Evolutionary conservation across 768 basidiomycete species (phyloP).

Genomic region (Lactarius quietus): DNA sequence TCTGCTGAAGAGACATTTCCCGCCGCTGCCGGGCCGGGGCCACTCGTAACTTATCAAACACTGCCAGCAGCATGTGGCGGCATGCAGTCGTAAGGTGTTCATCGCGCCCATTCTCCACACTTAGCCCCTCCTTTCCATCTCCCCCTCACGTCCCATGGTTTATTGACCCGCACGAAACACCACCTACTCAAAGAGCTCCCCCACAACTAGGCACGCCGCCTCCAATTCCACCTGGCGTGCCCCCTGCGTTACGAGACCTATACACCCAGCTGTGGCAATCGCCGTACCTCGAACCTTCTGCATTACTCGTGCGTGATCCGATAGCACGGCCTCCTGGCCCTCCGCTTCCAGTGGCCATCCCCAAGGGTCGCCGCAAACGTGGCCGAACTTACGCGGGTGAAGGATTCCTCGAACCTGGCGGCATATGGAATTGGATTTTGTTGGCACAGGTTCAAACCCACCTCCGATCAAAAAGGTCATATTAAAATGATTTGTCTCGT

Average conservation of each 20-base stretch:
- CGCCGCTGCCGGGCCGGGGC: too few species aligned
- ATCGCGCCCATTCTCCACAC: constrained; percentile 3
- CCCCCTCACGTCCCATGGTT: constrained; percentile 56
- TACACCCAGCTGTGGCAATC: constrained; percentile 55
- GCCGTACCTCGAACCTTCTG: constrained; percentile 63
- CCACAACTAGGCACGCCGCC: constrained; percentile 31
- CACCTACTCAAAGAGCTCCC: constrained; percentile 16
- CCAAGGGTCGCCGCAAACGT: constrained; percentile 61
- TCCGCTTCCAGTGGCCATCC: constrained; percentile 49
- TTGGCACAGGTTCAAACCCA: constrained; percentile 57
- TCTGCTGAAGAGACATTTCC: too few species aligned
- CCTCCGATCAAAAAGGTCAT: background rate
- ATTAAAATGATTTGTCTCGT: constrained; percentile 8
- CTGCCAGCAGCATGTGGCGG: background rate
- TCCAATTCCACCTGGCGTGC: constrained; percentile 51
- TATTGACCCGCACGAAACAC: constrained; percentile 44
- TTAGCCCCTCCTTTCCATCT: background rate
- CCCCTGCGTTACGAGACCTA: constrained; percentile 50
- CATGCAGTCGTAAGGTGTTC: constrained; percentile 1
- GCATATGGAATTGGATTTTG: constrained; percentile 76
- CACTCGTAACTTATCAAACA: background rate
- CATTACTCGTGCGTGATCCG: constrained; percentile 53
- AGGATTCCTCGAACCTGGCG: constrained; percentile 47
- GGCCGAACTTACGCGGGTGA: constrained; percentile 68
- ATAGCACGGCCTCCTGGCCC: constrained; percentile 52